Evolutionary conservation across 306 rosid species (phyloP).

Genomic region (Lathyrus aphaca): DNA sequence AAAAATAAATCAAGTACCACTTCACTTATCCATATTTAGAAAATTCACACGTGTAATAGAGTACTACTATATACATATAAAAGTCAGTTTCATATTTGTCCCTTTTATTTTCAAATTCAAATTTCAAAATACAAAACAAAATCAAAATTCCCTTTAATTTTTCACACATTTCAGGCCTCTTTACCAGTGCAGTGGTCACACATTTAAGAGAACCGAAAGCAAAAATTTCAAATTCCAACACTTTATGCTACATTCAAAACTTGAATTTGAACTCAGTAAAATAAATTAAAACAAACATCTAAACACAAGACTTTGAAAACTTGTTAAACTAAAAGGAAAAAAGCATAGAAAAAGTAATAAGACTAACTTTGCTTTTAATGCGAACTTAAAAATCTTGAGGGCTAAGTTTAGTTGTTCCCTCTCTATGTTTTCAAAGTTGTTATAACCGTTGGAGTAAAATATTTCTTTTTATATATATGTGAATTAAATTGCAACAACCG

Average conservation of each 20-base stretch:
- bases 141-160: neutral
- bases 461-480: slow-evolving; percentile 12
- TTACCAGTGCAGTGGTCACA: neutral
- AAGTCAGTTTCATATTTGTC: neutral
- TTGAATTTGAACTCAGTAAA: slow-evolving; percentile 23
- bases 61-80: neutral
- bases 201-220: slow-evolving; percentile 33
- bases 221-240: slow-evolving; percentile 4
- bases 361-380: slow-evolving; percentile 48
- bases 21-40: neutral
- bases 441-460: slow-evolving; percentile 42
- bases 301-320: slow-evolving; percentile 32
- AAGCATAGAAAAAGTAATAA: slow-evolving; percentile 41
- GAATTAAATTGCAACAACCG: slow-evolving; percentile 60
- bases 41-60: neutral
- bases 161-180: slow-evolving; percentile 34
- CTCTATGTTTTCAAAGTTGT: slow-evolving; percentile 54
- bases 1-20: neutral
- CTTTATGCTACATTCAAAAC: slow-evolving; percentile 38
- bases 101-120: slow-evolving; percentile 41
- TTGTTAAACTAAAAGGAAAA: slow-evolving; percentile 31
- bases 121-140: slow-evolving; percentile 42
- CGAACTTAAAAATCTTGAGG: slow-evolving; percentile 38
- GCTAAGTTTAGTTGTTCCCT: slow-evolving; percentile 44
- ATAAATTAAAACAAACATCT: neutral